Base-by-base conservation (phyloP, 1,284 basidiomycete genomes). In the Cryptococcus maquisensis region DNA sequence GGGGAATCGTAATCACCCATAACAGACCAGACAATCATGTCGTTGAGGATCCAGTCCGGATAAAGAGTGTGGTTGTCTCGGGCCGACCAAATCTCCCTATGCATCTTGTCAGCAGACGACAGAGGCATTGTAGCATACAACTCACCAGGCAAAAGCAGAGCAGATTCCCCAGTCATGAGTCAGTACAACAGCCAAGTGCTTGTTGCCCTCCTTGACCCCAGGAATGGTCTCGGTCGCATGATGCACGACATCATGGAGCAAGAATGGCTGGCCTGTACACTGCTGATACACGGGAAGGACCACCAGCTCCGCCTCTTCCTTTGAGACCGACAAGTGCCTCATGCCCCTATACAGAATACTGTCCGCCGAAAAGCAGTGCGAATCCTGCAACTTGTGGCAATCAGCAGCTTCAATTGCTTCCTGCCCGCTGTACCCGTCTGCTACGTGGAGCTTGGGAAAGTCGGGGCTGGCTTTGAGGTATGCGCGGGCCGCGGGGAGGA, bases 81-180 rank as follows among this genome's bases (percentile, higher is more conserved):
- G 13, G 69, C 68, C 32, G 64, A 66, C 72, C 74, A 76, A 24
- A 77, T 67, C 53, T 75, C 72, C 73, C 63, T 66, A 23, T 15
- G 3, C 13, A 4, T 16, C 9, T 20, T 10, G 39, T 51, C 12
- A 51, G 40, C 49, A n/a, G 13, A 26, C 2, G 20, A 8, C 43
- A 26, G 3, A 43, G 18, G 16, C 43, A 44, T 13, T 16, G 2
- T 18, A 16, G 40, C n/a, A n/a, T n/a, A n/a, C 3, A 8, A 63
- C 63, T 51, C 41, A 65, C 68, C 74, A 76, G 7, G 70, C 69
- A 52, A 76, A 76, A 12, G 62, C 56, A 24, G 68, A 57, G 47
- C 76, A 76, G 47, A 75, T 66, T 15, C 78, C 78, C 73, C 76
- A 79, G 63, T 79, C 78, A 64, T 78, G 77, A 26, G 77, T 78